These are phyloP conservation scores for Aspergillus sp. DNA, from an alignment of 2,329 filamentous ascomycete species.

Conservation along the genomic window DNA sequence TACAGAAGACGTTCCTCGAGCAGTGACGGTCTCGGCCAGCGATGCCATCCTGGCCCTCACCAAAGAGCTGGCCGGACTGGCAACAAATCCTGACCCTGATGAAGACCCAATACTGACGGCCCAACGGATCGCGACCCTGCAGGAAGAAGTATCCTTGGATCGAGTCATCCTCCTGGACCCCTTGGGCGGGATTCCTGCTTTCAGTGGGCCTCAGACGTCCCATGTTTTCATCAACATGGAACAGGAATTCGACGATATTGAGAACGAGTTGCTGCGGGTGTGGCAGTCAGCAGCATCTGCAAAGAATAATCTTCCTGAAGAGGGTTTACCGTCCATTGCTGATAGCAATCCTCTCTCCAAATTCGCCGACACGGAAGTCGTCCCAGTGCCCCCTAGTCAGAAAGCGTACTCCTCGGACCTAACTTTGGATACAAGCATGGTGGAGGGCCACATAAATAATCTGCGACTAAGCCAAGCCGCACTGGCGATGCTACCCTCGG, in stretches of 20 bases:
- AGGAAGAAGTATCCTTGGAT: conserved; percentile 68
- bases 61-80: conserved; percentile 71
- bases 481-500: conserved; percentile 74
- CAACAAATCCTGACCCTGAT: conserved; percentile 47
- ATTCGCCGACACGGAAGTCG: conserved; percentile 38
- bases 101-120: conserved; percentile 47
- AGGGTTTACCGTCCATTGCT: conserved; percentile 21
- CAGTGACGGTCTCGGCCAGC: conserved; percentile 55
- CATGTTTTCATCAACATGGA: conserved; percentile 92
- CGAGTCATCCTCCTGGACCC: conserved; percentile 87
- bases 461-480: conserved; percentile 70
- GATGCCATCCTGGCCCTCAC: conserved; percentile 77
- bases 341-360: conserved; percentile 49
- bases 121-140: conserved; percentile 43
- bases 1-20: conserved; percentile 51
- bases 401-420: conserved; percentile 9
- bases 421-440: conserved; percentile 21
- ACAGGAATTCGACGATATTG: conserved; percentile 77
- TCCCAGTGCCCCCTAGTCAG: conserved; percentile 26
- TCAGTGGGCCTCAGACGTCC: conserved; percentile 59
- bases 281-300: conserved; percentile 20
- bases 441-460: conserved; percentile 65
- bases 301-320: conserved; percentile 9
- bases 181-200: conserved; percentile 77
- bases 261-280: conserved; percentile 57